Percentiles rank a stretch among this genome's conserved stretches.
These are phyloP conservation scores for Zanthoxylum bungeanum DNA, from an alignment of 345 rosid genomes.

Conservation along the genomic window DNA sequence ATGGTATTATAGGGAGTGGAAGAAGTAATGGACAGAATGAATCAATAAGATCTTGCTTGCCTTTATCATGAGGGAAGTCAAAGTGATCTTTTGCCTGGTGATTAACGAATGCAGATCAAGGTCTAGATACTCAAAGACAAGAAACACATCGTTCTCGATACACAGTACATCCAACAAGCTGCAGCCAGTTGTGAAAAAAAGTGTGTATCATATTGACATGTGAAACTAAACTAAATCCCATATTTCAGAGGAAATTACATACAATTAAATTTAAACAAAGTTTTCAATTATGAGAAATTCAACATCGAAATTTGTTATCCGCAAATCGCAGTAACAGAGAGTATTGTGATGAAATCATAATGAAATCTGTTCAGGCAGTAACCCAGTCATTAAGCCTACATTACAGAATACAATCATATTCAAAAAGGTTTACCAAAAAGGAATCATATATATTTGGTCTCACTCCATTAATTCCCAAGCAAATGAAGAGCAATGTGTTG, in stretches of 20 bases:
- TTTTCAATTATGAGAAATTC: background rate
- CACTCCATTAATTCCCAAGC: background rate
- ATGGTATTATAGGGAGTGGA: background rate
- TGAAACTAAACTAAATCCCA: background rate
- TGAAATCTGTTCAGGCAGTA: background rate
- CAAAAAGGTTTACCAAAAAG: background rate
- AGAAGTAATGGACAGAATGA: background rate
- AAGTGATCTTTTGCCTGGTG: background rate
- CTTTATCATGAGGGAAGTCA: background rate
- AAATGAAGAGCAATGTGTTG: background rate
- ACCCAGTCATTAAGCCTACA: background rate
- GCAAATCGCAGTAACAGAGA: background rate
- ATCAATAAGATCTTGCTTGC: background rate
- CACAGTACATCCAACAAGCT: slow-evolving; percentile 8
- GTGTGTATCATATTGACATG: background rate
- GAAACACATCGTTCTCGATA: background rate
- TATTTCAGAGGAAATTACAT: background rate
- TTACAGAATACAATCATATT: background rate
- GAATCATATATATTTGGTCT: background rate
- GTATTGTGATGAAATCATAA: background rate
- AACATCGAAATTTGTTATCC: background rate
- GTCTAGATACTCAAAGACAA: slow-evolving; percentile 11
- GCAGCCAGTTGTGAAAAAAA: background rate
- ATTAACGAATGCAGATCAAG: background rate
- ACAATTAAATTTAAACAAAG: background rate